Evolutionary conservation across 2,329 filamentous ascomycete species (phyloP).

Genomic region (Colletotrichum cuscutae): DNA sequence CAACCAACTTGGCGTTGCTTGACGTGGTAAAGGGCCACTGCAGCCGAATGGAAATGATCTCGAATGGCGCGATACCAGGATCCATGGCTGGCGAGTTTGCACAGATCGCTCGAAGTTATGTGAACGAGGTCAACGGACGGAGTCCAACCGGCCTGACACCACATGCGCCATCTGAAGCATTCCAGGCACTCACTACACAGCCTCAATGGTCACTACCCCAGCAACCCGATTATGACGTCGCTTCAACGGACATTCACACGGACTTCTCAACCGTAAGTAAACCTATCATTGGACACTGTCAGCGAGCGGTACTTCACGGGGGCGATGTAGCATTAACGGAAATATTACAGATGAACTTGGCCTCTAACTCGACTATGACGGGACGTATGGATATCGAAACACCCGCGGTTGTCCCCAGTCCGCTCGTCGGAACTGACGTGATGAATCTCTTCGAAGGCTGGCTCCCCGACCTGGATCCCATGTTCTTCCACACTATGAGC

Average conservation of each 20-base stretch:
- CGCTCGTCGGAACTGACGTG: conserved; percentile 39
- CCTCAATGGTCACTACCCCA: conserved; percentile 12
- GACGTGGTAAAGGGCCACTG: conserved; percentile 54
- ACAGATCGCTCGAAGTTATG: conserved; percentile 52
- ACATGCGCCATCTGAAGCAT: neutral
- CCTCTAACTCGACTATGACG: neutral
- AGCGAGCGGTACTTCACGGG: neutral
- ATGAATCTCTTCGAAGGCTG: conserved; percentile 41
- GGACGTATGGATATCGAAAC: conserved; percentile 33
- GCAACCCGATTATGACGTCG: neutral
- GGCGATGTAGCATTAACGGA: neutral
- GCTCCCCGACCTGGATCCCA: conserved; percentile 38
- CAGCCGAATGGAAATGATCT: conserved; percentile 50
- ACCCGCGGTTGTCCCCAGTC: neutral
- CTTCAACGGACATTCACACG: neutral
- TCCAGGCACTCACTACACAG: neutral
- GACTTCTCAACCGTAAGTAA: neutral
- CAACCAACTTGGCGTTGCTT: conserved; percentile 49
- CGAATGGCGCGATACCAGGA: conserved; percentile 45
- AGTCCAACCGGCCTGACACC: neutral
- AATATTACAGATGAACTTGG: neutral
- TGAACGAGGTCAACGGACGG: conserved; percentile 38
- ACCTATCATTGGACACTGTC: neutral
- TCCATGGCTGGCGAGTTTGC: conserved; percentile 51
- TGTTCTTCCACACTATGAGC: conserved; percentile 23